A percentile compares a stretch with the other conserved stretches of the same genome.
phyloP scores from a whole-genome alignment of 202 grass and related monocot species.

The Musa balbisiana region DNA sequence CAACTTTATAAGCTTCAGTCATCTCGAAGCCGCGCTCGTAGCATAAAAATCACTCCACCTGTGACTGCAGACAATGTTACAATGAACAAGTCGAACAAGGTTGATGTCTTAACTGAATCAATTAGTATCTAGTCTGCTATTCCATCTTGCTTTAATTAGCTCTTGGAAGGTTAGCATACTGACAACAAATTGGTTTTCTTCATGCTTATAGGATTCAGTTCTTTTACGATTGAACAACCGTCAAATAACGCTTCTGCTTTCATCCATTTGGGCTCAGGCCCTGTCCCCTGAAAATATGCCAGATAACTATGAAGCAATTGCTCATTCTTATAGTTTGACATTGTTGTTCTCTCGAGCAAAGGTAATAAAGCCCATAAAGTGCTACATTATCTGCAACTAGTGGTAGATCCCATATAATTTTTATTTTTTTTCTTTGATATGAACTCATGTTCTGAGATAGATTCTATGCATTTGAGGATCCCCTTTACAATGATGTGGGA shows the following conservation, averaged over 20 bases:
- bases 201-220: constrained; percentile 57
- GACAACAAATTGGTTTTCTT: constrained; percentile 31
- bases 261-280: constrained; percentile 95
- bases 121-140: neutral
- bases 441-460: too few relatives aligned
- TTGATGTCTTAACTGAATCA: constrained; percentile 22
- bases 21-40: constrained; percentile 52
- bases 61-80: constrained; percentile 34
- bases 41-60: constrained; percentile 45
- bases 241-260: constrained; percentile 81
- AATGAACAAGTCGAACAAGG: constrained; percentile 32
- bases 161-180: constrained; percentile 20
- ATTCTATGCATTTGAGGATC: neutral
- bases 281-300: constrained; percentile 70
- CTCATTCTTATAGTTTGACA: constrained; percentile 87
- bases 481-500: neutral
- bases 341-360: constrained; percentile 82
- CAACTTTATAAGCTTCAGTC: constrained; percentile 44
- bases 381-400: neutral
- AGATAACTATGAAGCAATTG: constrained; percentile 95
- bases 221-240: constrained; percentile 71
- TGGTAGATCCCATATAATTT: neutral
- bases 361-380: constrained; percentile 33
- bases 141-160: neutral
- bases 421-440: neutral